Percentiles rank a stretch among this genome's conserved stretches.
phyloP scores from a whole-genome alignment of 306 rosid species.

The Spatholobus suberectus region DNA sequence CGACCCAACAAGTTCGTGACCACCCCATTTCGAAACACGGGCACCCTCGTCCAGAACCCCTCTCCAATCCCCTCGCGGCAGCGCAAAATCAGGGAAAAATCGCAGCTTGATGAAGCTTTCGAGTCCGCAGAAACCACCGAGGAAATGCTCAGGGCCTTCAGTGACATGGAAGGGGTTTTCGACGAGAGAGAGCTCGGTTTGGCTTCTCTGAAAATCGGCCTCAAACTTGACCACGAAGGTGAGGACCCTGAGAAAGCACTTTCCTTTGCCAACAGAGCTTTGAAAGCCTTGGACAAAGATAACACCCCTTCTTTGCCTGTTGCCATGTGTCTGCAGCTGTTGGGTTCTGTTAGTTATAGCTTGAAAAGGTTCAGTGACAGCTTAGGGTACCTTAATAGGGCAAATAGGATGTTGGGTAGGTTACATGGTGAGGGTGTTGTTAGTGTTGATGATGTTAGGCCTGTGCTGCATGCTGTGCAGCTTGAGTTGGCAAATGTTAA shows the following conservation, averaged over 20 bases:
- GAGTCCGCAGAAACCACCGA: constrained; percentile 69
- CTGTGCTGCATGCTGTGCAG: constrained; percentile 89
- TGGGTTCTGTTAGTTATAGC: constrained; percentile 77
- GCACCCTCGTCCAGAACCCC: constrained; percentile 59
- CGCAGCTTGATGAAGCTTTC: constrained; percentile 79
- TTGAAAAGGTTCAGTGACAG: constrained; percentile 83
- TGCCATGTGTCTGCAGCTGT: constrained; percentile 85
- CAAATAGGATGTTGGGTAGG: constrained; percentile 74
- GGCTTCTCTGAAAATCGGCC: constrained; percentile 85
- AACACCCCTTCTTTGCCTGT: constrained; percentile 63
- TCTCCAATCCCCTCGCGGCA: constrained; percentile 68
- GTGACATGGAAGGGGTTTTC: constrained; percentile 70
- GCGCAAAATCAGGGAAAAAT: constrained; percentile 65
- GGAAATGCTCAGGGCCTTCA: constrained; percentile 71
- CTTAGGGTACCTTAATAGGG: constrained; percentile 81
- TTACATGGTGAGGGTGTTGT: constrained; percentile 61
- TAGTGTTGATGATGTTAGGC: constrained; percentile 64
- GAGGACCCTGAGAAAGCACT: constrained; percentile 81
- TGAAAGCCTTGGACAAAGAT: constrained; percentile 69
- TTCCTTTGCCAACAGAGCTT: constrained; percentile 71
- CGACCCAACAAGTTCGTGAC: constrained; percentile 47
- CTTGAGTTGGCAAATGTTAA: constrained; percentile 82
- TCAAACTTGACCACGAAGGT: constrained; percentile 85
- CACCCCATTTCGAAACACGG: constrained; percentile 59
- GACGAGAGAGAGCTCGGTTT: constrained; percentile 76